phyloP scores from a whole-genome alignment of 805 yeast genomes.

The Candida quercuum region DNA sequence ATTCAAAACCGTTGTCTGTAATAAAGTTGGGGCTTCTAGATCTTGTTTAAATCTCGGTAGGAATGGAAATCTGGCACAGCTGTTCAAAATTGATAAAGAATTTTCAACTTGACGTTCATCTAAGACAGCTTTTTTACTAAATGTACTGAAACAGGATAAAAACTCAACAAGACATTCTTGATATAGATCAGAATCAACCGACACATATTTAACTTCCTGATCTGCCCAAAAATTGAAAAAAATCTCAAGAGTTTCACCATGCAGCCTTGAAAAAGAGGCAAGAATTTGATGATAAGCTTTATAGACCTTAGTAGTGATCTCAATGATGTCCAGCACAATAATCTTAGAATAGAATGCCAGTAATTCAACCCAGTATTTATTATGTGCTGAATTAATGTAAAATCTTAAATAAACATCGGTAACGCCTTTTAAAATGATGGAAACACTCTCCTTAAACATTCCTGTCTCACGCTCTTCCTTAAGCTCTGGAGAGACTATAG shows the following conservation, averaged over 20 bases:
- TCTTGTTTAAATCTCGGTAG: conserved; percentile 57
- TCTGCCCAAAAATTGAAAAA: conserved; percentile 48
- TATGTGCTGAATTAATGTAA: conserved; percentile 31
- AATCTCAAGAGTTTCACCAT: conserved; percentile 29
- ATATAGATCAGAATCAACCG: conserved; percentile 34
- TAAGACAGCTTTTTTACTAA: conserved; percentile 33
- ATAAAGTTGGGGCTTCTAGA: conserved; percentile 46
- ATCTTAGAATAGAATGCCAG: conserved; percentile 42
- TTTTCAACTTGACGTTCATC: conserved; percentile 35
- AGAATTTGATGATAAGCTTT: conserved; percentile 46
- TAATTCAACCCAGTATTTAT: conserved; percentile 51
- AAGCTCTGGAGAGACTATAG: conserved; percentile 11
- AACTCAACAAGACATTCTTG: conserved; percentile 58
- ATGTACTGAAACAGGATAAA: conserved; percentile 45
- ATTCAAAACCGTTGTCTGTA: conserved; percentile 56
- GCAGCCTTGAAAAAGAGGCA: conserved; percentile 26
- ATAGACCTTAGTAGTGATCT: conserved; percentile 51
- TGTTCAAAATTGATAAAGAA: conserved; percentile 54
- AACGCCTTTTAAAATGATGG: conserved; percentile 59
- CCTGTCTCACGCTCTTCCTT: conserved; percentile 24
- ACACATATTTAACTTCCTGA: conserved; percentile 39
- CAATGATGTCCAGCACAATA: conserved; percentile 40
- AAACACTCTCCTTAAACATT: conserved; percentile 58
- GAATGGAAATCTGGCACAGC: conserved; percentile 69
- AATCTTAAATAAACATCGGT: conserved; percentile 55